Evolutionary conservation across 257 asterid species (phyloP), one percentile per base, ranked within the genome.

Genomic region (Solanum raphanifolium): DNA sequence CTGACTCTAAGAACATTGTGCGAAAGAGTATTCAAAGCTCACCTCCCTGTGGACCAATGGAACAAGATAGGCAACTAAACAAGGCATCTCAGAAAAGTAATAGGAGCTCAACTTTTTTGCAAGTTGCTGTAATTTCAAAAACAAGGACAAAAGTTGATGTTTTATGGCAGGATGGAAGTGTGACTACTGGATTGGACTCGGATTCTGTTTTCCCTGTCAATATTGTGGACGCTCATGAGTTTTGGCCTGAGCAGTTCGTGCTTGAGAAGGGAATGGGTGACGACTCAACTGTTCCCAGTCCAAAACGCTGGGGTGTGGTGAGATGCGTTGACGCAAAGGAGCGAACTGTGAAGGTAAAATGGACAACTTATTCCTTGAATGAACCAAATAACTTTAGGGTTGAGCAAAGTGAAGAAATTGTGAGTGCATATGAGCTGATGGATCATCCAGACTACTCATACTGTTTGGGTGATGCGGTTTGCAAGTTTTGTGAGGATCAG

Each of bases 151-250:
- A 90, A 87, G 92, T 96, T 35, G 96, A 96, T 79, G 96, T 97
- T 32, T 93, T 90, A 38, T 97, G 99, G 99, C 99, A 97, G 90
- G 99, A 97, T 66, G 98, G 99, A 36, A 93, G 95, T 88, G 87
- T 75, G 87, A 93, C 98, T 11, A 5, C 75, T 27, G 97, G 94
- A 29, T 87, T 94, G 79, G 96, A 94, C 89, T 93, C 98, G 3
- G 88, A 88, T 87, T 91, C 92, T 85, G 90, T 97, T 32, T 89
- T 87, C 65, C 94, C 98, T 1, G 95, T 96, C 12, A 93, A 93
- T 83, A 69, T 95, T 12, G 88, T 94, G 2, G 99, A 96, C 10
- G 92, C 95, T 13, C 99, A 97, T 88, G 99, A 97, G 86, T 97
- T 95, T 87, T 94, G 93, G 95, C 96, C 99, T 0, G 95, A 92